phyloP scores from a whole-genome alignment of 1,284 basidiomycete species.

The Ganoderma sp. region DNA sequence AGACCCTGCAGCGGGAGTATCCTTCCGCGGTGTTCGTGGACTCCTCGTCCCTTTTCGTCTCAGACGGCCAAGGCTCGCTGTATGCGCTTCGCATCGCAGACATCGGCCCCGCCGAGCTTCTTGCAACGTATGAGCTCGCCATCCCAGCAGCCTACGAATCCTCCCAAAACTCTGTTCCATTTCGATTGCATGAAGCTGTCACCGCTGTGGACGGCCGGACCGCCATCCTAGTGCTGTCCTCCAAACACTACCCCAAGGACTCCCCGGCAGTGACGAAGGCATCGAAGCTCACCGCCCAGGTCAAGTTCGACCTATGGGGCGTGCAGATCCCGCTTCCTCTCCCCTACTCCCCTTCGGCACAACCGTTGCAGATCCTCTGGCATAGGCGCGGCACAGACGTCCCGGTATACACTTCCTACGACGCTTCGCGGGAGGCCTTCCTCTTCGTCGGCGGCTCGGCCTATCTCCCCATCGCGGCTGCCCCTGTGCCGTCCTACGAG shows the following conservation, averaged over 20 bases:
- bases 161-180: constrained; percentile 50
- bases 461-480: constrained; percentile 51
- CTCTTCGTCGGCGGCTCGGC: constrained; percentile 62
- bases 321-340: constrained; percentile 56
- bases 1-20: constrained; percentile 67
- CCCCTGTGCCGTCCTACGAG: constrained; percentile 49
- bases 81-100: constrained; percentile 58
- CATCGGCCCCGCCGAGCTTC: constrained; percentile 48
- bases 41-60: constrained; percentile 58
- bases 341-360: constrained; percentile 38
- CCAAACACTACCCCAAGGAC: constrained; percentile 50
- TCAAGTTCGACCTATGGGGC: constrained; percentile 69
- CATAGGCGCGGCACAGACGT: constrained; percentile 72
- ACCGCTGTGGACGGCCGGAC: constrained; percentile 43
- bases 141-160: constrained; percentile 36
- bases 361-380: constrained; percentile 65
- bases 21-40: constrained; percentile 72
- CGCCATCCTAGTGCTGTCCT: constrained; percentile 60
- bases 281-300: constrained; percentile 24
- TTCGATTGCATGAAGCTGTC: constrained; percentile 60
- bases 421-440: constrained; percentile 52
- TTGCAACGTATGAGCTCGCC: constrained; percentile 61
- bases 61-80: constrained; percentile 76
- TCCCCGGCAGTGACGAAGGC: constrained; percentile 13
- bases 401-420: constrained; percentile 66